These are phyloP conservation scores for Pichia exigua DNA, from an alignment of 805 yeast genomes.

Conservation along the genomic window DNA sequence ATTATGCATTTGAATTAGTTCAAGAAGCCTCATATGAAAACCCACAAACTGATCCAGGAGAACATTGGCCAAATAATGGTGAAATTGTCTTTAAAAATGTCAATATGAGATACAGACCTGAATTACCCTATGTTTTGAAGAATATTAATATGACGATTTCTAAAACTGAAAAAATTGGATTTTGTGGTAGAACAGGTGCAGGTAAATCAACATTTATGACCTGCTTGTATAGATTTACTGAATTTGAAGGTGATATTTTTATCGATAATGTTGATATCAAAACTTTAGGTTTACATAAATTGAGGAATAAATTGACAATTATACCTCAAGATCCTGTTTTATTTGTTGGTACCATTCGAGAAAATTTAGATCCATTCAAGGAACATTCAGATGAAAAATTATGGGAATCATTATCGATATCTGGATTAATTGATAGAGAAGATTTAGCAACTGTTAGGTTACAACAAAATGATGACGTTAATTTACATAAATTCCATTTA, in stretches of 20 bases:
- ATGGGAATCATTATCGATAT: conserved; percentile 53
- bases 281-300: conserved; percentile 41
- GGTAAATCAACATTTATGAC: conserved; percentile 66
- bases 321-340: conserved; percentile 70
- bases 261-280: conserved; percentile 56
- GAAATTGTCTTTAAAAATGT: conserved; percentile 40
- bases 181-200: conserved; percentile 88
- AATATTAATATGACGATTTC: conserved; percentile 35
- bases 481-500: conserved; percentile 53
- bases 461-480: conserved; percentile 26
- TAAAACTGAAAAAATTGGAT: conserved; percentile 64
- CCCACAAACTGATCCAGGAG: conserved; percentile 31
- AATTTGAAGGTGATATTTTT: conserved; percentile 41
- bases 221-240: conserved; percentile 49
- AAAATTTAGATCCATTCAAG: conserved; percentile 57
- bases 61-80: conserved; percentile 44
- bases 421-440: conserved; percentile 43
- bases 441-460: conserved; percentile 27
- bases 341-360: conserved; percentile 50
- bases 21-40: conserved; percentile 60
- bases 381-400: conserved; percentile 41
- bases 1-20: conserved; percentile 53
- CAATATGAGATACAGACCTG: conserved; percentile 50
- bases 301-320: conserved; percentile 53
- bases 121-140: conserved; percentile 50